phyloP scores from a whole-genome alignment of 768 basidiomycete species.

The Inosperma sp. region DNA sequence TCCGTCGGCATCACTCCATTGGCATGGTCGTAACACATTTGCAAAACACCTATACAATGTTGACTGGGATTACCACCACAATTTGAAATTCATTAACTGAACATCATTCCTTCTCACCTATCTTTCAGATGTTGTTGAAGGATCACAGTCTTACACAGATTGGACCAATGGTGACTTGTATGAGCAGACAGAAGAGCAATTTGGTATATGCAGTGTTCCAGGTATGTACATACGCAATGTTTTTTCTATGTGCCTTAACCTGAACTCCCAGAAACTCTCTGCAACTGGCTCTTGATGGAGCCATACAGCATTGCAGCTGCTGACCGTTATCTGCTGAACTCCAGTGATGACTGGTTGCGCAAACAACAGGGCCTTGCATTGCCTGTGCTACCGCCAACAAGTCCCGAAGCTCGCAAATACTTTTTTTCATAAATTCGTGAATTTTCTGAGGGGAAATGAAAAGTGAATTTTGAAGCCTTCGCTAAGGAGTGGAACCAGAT shows the following conservation, averaged over 20 bases:
- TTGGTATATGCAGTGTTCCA: conserved; percentile 23
- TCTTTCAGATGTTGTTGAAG: conserved; percentile 7
- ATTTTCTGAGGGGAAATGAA: conserved; percentile 6
- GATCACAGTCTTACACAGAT: conserved; percentile 16
- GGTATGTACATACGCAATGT: conserved; percentile 13
- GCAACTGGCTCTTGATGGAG: conserved; percentile 9
- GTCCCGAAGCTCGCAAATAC: conserved; percentile 15
- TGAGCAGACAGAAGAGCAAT: conserved; percentile 16
- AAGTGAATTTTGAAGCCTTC: conserved; percentile 18
- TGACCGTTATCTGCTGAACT: conserved; percentile 8
- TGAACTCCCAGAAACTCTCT: conserved; percentile 5
- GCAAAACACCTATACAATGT: conserved; percentile 18
- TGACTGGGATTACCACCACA: conserved; percentile 21
- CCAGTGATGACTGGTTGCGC: conserved; percentile 20
- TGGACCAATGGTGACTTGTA: conserved; percentile 24
- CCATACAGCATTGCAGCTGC: not conserved
- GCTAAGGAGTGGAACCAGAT: conserved; percentile 20
- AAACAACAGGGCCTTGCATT: conserved; percentile 22
- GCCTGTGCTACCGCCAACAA: conserved; percentile 20
- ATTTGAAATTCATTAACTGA: conserved; percentile 19
- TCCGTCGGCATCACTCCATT: too few relatives aligned
- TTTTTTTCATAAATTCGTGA: conserved; percentile 12
- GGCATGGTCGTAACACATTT: conserved; percentile 13
- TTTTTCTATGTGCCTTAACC: not conserved
- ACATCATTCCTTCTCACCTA: conserved; percentile 12